Conservation (phyloP, 257 asterid genomes). For the Ophiorrhiza pumila region DNA sequence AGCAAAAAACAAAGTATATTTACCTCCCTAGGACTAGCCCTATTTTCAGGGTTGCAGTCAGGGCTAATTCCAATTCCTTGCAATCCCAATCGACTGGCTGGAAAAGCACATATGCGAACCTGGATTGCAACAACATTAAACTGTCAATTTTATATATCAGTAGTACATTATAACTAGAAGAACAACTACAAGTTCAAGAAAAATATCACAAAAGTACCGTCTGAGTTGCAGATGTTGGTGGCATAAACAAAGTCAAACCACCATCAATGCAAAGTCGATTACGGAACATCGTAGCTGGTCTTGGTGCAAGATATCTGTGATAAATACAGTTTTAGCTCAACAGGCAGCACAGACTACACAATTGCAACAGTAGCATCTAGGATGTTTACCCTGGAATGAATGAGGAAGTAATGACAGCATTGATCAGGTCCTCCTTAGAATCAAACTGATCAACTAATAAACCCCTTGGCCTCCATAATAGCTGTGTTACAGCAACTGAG, state of each 20-base stretch:
- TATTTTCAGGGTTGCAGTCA: conserved; percentile 82
- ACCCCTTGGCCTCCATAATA: conserved; percentile 95
- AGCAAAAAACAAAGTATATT: conserved; percentile 1
- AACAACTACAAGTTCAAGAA: neutral
- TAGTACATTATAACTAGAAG: conserved; percentile 9
- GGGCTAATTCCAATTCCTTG: conserved; percentile 93
- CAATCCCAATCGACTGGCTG: conserved; percentile 65
- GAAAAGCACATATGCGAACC: conserved; percentile 95
- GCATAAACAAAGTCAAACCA: conserved; percentile 91
- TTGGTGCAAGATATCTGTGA: conserved; percentile 91
- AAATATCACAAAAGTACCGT: conserved; percentile 43
- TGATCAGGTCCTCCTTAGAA: conserved; percentile 86
- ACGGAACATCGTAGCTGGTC: conserved; percentile 87
- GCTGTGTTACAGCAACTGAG: conserved; percentile 91
- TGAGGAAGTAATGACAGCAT: conserved; percentile 92
- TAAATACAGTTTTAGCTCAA: conserved; percentile 22
- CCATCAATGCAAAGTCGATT: conserved; percentile 85
- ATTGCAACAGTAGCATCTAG: conserved; percentile 6
- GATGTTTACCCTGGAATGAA: conserved; percentile 80
- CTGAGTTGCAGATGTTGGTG: conserved; percentile 88
- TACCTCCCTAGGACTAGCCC: conserved; percentile 83
- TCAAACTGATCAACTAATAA: conserved; percentile 87
- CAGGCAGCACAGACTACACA: conserved; percentile 11
- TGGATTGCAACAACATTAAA: conserved; percentile 23
- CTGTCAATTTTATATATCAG: neutral